Percentiles rank a stretch among this genome's conserved stretches.
Evolutionary conservation across 352 stramenopile genomes (phyloP).

Genomic region (Nothophytophthora sp.): DNA sequence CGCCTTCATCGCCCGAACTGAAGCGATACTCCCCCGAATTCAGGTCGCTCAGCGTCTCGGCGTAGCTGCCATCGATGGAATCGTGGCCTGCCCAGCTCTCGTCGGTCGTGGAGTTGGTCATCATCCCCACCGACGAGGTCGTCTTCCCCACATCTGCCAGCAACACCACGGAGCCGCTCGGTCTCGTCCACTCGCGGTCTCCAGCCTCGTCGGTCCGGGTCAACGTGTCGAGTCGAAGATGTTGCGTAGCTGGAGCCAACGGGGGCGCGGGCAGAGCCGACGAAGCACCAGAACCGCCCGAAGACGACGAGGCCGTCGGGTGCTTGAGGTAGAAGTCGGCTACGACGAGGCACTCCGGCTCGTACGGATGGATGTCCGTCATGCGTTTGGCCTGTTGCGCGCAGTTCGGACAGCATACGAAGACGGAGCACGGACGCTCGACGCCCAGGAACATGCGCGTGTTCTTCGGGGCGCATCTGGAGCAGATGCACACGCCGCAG

Average conservation of each 20-base stretch:
- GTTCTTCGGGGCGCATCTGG: conserved; percentile 52
- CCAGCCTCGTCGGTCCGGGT: background rate
- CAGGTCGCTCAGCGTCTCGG: conserved; percentile 15
- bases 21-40: conserved; percentile 14
- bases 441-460: conserved; percentile 31
- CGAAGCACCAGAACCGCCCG: conserved; percentile 1
- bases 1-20: conserved; percentile 3
- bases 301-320: background rate
- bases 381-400: conserved; percentile 28
- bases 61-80: conserved; percentile 18
- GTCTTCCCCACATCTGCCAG: conserved; percentile 7
- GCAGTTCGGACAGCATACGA: conserved; percentile 36
- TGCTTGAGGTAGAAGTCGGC: conserved; percentile 26
- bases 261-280: conserved; percentile 3
- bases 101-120: conserved; percentile 19
- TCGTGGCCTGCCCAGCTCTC: conserved; percentile 21
- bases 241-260: conserved; percentile 4
- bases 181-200: conserved; percentile 1
- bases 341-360: conserved; percentile 26
- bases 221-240: conserved; percentile 1
- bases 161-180: conserved; percentile 1
- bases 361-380: conserved; percentile 16
- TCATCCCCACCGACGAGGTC: conserved; percentile 9
- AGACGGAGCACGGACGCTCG: conserved; percentile 11
- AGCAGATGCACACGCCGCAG: conserved; percentile 44